These are phyloP conservation scores for Leishmania gerbilli DNA, from an alignment of 208 protist genomes.

Conservation along the genomic window DNA sequence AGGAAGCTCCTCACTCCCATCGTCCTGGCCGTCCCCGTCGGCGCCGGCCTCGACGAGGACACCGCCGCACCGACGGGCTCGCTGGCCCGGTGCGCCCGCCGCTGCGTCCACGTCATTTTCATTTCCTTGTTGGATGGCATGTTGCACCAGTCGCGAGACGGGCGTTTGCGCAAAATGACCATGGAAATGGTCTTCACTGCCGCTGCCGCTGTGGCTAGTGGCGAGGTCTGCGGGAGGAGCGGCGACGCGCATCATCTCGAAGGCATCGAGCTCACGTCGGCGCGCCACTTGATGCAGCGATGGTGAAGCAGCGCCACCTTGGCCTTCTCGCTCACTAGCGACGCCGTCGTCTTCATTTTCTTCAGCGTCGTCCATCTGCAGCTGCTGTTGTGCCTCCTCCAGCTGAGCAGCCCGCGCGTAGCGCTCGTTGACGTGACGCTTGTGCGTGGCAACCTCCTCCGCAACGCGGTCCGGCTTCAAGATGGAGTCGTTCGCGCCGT, in stretches of 20 bases:
- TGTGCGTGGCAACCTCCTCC: constrained; percentile 60
- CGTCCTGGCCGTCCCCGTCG: constrained; percentile 45
- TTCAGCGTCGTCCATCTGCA: neutral
- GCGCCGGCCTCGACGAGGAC: constrained; percentile 1
- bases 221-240: neutral
- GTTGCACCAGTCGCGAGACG: constrained; percentile 18
- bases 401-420: constrained; percentile 49
- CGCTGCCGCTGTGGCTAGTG: neutral
- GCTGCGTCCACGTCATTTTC: neutral
- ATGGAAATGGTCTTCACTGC: neutral
- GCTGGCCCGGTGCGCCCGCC: neutral
- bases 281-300: neutral
- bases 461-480: constrained; percentile 58
- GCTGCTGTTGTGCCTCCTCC: constrained; percentile 30
- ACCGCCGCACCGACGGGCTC: neutral
- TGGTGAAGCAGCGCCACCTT: constrained; percentile 4
- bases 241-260: constrained; percentile 19
- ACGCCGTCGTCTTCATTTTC: constrained; percentile 18
- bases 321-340: constrained; percentile 15
- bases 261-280: constrained; percentile 17
- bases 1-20: constrained; percentile 58
- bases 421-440: constrained; percentile 74
- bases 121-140: constrained; percentile 12
- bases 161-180: neutral
- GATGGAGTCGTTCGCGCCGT: constrained; percentile 59